These are phyloP conservation scores for Tetratostichococcus sp. DNA, from an alignment of 139 green algal genomes.

Conservation along the genomic window DNA sequence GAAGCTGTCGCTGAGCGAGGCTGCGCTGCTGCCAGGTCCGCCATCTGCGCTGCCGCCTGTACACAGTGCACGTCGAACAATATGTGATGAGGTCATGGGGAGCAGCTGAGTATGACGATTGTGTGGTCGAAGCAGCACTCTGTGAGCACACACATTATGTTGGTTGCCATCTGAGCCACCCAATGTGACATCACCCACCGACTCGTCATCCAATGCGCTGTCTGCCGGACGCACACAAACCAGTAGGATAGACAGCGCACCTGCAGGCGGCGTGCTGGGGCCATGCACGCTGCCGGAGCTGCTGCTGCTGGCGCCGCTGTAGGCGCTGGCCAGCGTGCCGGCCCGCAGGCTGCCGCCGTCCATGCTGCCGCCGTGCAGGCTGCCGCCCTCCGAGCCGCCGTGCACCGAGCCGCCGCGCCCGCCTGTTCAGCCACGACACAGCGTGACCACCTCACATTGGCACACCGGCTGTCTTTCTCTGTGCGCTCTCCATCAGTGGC, in stretches of 20 bases:
- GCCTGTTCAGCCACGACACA: not conserved
- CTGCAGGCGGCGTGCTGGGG: not conserved
- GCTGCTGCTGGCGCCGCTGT: not conserved
- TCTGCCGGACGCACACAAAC: no score
- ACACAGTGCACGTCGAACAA: no score
- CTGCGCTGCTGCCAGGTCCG: not conserved
- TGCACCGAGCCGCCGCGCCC: not conserved
- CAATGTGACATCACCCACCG: no score
- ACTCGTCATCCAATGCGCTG: no score
- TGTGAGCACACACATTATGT: no score
- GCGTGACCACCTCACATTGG: no score
- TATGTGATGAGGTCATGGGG: no score
- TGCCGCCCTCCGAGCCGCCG: not conserved
- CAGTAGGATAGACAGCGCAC: no score
- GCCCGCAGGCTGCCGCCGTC: not conserved
- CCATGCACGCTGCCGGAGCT: conserved; percentile 7
- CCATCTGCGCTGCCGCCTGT: not conserved
- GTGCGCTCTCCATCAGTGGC: not conserved
- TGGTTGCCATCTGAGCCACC: no score
- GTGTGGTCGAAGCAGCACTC: no score
- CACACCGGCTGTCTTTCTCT: no score
- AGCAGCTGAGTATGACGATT: no score
- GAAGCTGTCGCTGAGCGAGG: not conserved
- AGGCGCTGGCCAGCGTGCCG: not conserved
- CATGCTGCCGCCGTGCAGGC: not conserved